Percentiles rank a stretch among this genome's conserved stretches.
These are phyloP conservation scores for Phaseolus lunatus DNA, from an alignment of 306 rosid species.

Conservation along the genomic window DNA sequence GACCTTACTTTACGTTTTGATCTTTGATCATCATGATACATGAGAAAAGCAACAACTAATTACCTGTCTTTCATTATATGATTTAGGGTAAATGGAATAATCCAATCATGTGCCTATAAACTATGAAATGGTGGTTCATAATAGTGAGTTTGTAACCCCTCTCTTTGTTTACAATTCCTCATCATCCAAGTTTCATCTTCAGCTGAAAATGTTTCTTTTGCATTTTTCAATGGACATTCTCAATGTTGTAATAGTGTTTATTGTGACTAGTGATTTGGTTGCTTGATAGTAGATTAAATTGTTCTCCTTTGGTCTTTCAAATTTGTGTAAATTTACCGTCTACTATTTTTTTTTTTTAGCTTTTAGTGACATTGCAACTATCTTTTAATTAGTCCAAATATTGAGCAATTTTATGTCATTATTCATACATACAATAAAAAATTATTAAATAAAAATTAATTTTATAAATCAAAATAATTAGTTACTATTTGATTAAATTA, in stretches of 20 bases:
- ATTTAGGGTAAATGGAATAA: background rate
- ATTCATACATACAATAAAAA: background rate
- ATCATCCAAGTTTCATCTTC: background rate
- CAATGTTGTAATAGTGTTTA: background rate
- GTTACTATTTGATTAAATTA: no score
- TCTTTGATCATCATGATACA: constrained; percentile 7
- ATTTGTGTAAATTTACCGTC: background rate
- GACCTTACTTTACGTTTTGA: constrained; percentile 2
- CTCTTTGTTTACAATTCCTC: background rate
- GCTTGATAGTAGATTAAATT: background rate
- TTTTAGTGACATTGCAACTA: background rate
- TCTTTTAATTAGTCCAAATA: background rate
- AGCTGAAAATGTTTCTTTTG: background rate
- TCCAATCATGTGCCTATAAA: background rate
- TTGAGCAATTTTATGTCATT: background rate
- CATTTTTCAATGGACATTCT: background rate
- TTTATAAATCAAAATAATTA: no score
- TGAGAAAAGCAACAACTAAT: constrained; percentile 4
- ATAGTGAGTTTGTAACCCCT: background rate
- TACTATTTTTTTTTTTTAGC: background rate
- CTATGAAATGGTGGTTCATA: background rate
- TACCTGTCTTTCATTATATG: background rate
- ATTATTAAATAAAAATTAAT: no score
- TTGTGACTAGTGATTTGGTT: background rate
- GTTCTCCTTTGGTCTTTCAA: background rate